These are phyloP conservation scores for Entonaema liquescens DNA, from an alignment of 495 filamentous ascomycete species.

Conservation along the genomic window DNA sequence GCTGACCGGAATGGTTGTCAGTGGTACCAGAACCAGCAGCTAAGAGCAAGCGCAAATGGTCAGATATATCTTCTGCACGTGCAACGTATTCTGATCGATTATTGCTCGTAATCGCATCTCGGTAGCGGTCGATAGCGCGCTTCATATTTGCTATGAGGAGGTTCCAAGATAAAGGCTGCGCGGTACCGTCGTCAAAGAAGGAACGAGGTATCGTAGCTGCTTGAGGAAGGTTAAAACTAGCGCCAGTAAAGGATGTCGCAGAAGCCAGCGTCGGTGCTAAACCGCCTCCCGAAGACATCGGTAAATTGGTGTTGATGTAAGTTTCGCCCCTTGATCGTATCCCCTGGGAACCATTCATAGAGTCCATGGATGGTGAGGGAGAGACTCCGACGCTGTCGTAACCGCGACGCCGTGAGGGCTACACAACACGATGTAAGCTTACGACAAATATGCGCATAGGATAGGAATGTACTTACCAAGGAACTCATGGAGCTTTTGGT, in stretches of 20 bases:
- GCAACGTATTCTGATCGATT: constrained; percentile 90
- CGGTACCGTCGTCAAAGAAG: constrained; percentile 84
- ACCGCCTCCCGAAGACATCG: constrained; percentile 42
- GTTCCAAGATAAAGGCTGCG: constrained; percentile 84
- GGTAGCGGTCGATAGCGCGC: constrained; percentile 83
- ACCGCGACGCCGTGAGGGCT: constrained; percentile 69
- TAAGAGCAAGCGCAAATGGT: constrained; percentile 91
- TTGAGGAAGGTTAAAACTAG: constrained; percentile 62
- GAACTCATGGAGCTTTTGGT: constrained; percentile 59
- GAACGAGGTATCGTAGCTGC: constrained; percentile 73
- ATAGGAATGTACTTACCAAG: constrained; percentile 53
- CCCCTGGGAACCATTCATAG: constrained; percentile 70
- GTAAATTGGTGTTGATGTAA: constrained; percentile 56
- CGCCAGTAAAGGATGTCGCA: constrained; percentile 72
- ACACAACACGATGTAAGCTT: constrained; percentile 33
- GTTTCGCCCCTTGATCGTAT: constrained; percentile 56
- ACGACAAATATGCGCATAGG: background rate
- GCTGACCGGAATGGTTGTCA: constrained; percentile 97
- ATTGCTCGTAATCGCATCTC: constrained; percentile 80
- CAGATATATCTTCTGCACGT: constrained; percentile 94
- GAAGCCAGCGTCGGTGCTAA: constrained; percentile 67
- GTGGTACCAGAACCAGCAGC: constrained; percentile 95
- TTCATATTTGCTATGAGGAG: constrained; percentile 90
- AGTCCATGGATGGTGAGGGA: constrained; percentile 91
- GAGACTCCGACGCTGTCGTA: constrained; percentile 75